Base-by-base conservation (phyloP, 768 basidiomycete genomes). In the Boletus barrowsii region DNA sequence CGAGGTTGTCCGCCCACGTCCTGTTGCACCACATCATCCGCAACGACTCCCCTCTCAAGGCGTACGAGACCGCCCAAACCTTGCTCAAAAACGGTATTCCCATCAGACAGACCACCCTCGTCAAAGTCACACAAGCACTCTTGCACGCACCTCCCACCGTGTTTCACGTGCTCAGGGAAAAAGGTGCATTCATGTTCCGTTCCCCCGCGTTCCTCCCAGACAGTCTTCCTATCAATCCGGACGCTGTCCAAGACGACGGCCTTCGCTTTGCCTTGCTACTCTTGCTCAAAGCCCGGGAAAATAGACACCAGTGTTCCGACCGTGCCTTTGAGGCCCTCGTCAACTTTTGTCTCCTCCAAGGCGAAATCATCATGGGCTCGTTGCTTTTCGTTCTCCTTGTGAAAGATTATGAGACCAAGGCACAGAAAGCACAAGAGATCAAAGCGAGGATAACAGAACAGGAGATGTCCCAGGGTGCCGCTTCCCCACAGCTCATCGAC, bases 321-420 rank as follows among this genome's bases (percentile, higher is more conserved):
- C 72, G 74, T 30, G 82, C 88, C 76, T 88, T 83, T 63, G 77
- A 78, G 48, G 74, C 75, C 2, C 68, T 90, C 46, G 75, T 91
- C 58, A 73, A 79, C 4, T 77, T 84, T 10, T 87, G 85, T 52
- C 73, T 93, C 18, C 66, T 90, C 37, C 88, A 92, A 47, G 88
- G 88, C 24, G 90, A 93, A 64, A 83, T 93, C 46, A 77, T 92
- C 39, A 75, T 88, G n/a, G 89, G 82, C 0, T 84, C 86, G 1
- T 70, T 91, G 26, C 71, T 90, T 6, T 88, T 91, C 52, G 86
- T 79, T 1, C 69, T 82, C 40, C 63, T 88, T 18, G 69, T 88
- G 41, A 81, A 85, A 58, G 85, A 89, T 30, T 86, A 79, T 74
- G 80, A 87, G 62, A 53, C 69, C 11, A 72, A 72, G 24, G 68